Evolutionary conservation across 371 early-diverging fungal genomes (phyloP), one percentile per base, ranked within the genome.

Genomic region (Umbelopsis sp.): DNA sequence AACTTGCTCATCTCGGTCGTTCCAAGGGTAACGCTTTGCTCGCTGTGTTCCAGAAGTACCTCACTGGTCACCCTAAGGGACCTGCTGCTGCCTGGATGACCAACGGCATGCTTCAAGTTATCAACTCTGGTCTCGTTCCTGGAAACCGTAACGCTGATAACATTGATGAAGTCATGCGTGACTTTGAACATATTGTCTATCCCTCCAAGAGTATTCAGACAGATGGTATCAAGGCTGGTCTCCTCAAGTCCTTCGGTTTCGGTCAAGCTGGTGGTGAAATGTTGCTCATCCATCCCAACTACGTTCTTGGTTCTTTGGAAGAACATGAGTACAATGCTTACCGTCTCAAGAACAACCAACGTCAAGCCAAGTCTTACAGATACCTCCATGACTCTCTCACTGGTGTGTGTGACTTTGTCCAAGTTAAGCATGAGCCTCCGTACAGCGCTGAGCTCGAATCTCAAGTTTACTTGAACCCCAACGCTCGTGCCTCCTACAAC

Each of bases 71-170:
- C 74, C 96, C 98, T 48, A 97, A 97, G 92, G 97, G 96, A 68
- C 93, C 97, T 57, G 97, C 97, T 52, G 97, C 97, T 53, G 93
- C 95, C n/a, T 97, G 96, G 96, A 97, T 97, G 97, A 89, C 96
- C 73, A 97, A 97, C 84, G 97, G 97, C 70, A 87, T 93, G 70
- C 82, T 97, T 68, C 97, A 97, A 78, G 83, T 89, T 63, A 83
- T 97, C 69, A 88, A 93, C 73, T 93, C 94, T 45, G 96, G 97
- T 75, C 80, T 95, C 68, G 85, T 97, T 52, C 97, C 97, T 32
- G 97, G 97, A 67, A 97, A 97, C 86, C 95, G 97, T 75, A 97
- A 97, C 77, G 91, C 94, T 52, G 97, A 97, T 84, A 97, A 97
- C 80, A 90, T 96, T 53, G 96, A 94, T 69, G 87, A 84, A 48